Percentiles rank a stretch among this genome's conserved stretches.
Evolutionary conservation across 116 monocot species (phyloP).

Genomic region (Cymodocea nodosa): DNA sequence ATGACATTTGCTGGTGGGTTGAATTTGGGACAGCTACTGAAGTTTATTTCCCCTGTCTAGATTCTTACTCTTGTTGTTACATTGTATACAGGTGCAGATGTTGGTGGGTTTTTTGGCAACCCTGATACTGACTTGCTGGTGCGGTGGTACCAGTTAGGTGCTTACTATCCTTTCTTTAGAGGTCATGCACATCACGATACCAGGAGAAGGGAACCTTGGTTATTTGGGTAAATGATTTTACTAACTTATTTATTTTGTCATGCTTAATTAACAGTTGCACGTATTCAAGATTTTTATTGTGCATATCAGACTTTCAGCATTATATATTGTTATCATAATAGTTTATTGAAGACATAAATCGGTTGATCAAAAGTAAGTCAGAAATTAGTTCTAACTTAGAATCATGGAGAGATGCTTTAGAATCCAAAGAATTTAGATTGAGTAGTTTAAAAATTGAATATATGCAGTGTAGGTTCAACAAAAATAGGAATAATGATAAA

Average conservation of each 20-base stretch:
- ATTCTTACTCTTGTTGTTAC: neutral
- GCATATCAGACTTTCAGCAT: too few species aligned
- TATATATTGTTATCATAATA: too few species aligned
- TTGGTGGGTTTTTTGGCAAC: conserved; percentile 99
- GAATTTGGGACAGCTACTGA: neutral
- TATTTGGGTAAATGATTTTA: conserved; percentile 69
- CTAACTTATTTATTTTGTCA: neutral
- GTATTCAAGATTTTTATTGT: too few species aligned
- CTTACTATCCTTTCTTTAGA: conserved; percentile 97
- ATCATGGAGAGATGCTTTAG: too few species aligned
- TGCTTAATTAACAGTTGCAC: too few species aligned
- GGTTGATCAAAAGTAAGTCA: too few species aligned
- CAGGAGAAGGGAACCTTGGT: conserved; percentile 94
- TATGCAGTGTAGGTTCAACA: too few species aligned
- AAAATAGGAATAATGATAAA: too few species aligned
- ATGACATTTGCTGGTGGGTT: conserved; percentile 75
- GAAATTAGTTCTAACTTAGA: too few species aligned
- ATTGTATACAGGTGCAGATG: conserved; percentile 69
- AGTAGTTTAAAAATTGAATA: too few species aligned
- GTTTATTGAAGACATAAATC: too few species aligned
- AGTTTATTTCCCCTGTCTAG: neutral
- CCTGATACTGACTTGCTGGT: conserved; percentile 80
- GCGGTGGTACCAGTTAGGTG: conserved; percentile 93
- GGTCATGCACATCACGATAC: conserved; percentile 98
- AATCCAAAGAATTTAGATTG: too few species aligned